These are phyloP conservation scores for Aspergillus sergii DNA, from an alignment of 2,329 filamentous ascomycete genomes.

Conservation along the genomic window DNA sequence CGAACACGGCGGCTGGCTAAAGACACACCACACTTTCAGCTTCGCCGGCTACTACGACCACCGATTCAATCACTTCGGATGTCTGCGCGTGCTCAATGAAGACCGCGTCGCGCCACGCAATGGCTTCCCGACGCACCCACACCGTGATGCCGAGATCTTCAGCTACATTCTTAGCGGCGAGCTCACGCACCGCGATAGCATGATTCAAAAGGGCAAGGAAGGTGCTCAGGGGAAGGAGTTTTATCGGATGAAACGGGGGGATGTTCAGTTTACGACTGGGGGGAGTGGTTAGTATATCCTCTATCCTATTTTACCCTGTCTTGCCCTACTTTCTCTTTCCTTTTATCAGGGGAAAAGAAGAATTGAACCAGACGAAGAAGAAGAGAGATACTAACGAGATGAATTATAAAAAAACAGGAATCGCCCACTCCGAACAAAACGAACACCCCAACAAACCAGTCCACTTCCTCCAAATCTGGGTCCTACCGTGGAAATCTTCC, in stretches of 20 bases:
- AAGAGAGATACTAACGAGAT: background rate
- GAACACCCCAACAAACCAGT: conserved; percentile 67
- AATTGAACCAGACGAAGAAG: no score
- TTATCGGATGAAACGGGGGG: conserved; percentile 72
- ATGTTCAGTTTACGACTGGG: conserved; percentile 90
- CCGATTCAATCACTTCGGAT: conserved; percentile 68
- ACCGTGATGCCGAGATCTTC: conserved; percentile 89
- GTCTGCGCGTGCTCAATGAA: conserved; percentile 84
- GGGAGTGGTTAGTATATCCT: conserved; percentile 61
- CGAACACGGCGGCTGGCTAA: conserved; percentile 85
- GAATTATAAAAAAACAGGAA: conserved; percentile 43
- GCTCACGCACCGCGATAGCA: conserved; percentile 83
- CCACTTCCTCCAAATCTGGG: conserved; percentile 91
- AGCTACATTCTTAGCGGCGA: conserved; percentile 83
- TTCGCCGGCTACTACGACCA: conserved; percentile 75
- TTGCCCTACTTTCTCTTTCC: background rate
- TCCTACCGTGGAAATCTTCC: conserved; percentile 72
- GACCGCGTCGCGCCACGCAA: conserved; percentile 74
- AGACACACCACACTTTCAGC: conserved; percentile 83
- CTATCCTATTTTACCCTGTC: background rate
- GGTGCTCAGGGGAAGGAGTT: conserved; percentile 64
- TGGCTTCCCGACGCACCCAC: conserved; percentile 83
- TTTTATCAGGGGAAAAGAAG: background rate
- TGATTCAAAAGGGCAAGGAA: conserved; percentile 71
- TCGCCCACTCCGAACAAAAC: conserved; percentile 82